Base-by-base conservation (phyloP, 225 moss, liverwort and hornwort species). In the Marchantia polymorpha region DNA sequence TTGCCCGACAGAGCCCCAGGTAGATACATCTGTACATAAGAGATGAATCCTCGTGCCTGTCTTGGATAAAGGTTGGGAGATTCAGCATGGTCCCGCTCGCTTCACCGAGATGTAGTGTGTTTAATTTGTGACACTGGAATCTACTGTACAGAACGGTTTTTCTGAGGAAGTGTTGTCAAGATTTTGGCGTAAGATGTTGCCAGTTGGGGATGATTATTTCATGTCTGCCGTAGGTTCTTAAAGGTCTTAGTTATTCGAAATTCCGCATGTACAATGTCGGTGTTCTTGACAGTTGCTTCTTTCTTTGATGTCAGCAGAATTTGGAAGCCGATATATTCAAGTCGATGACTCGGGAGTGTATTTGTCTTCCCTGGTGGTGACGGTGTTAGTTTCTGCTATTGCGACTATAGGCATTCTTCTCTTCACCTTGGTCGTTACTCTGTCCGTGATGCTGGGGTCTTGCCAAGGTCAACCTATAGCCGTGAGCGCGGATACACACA, bases 381-480 rank as follows among this genome's bases (percentile, higher is more conserved):
- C 94, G 52, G 78, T 96, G 14, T 25, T 89, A n/a, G 72, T 92
- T 59, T 90, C 94, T 46, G 86, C 84, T 29, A 63, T 91, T 73
- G 91, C 91, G 23, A 92, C 88, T 13, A 78, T 96, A 69, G 96
- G 94, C 74, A 96, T 96, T 65, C 79, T 96, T 67, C 90, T 96
- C 52, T 90, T 96, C 75, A 88, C 92, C 1, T 80, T 92, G 7
- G 94, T 92, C 52, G 89, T 92, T 71, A 92, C 92, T 25, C 82
- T 96, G 48, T 82, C 92, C 58, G 86, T 94, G 47, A 81, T 94
- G 87, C 80, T 96, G 74, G 92, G 90, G 72, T 90, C 92, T 60
- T 96, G 94, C 76, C 89, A 90, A 80, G 84, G 84, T 82, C 80
- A 87, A 83, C 96, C 92, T 22, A 22, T 86, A 7, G 48, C 79